A percentile compares a stretch with the other conserved stretches of the same genome.
Evolutionary conservation across 78 protist genomes (phyloP).

Genomic region (Emiliania huxleyi): DNA sequence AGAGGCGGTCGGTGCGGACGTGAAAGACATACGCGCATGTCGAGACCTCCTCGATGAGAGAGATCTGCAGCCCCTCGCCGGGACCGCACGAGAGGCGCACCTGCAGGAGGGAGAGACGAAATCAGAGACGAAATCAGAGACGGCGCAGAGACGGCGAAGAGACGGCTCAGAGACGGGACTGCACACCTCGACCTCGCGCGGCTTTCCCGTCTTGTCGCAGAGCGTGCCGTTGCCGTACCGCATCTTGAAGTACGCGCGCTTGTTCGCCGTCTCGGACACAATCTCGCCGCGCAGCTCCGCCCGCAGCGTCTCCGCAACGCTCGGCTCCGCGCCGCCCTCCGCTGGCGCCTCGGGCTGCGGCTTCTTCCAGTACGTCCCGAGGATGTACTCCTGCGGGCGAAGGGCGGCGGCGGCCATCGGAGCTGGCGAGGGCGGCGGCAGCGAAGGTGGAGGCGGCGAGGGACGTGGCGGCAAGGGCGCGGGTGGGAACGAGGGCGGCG

Average conservation of each 20-base stretch:
- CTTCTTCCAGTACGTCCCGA: not conserved
- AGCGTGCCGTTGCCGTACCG: not conserved
- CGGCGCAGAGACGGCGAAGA: no score
- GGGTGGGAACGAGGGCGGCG: no score
- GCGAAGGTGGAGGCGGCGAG: no score
- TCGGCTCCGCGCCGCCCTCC: not conserved
- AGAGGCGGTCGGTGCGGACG: not conserved
- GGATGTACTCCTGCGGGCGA: not conserved
- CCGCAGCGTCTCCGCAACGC: not conserved
- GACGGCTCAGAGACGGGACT: no score
- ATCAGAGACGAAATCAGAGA: no score
- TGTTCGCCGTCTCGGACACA: not conserved
- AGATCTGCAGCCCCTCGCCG: not conserved
- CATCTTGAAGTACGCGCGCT: not conserved
- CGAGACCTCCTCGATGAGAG: not conserved
- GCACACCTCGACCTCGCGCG: not conserved
- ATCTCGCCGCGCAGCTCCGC: not conserved
- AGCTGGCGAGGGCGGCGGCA: no score
- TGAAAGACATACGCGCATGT: not conserved
- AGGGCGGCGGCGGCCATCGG: no score
- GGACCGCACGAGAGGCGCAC: not conserved
- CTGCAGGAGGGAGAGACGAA: no score
- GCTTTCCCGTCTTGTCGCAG: not conserved
- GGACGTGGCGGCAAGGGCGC: no score
- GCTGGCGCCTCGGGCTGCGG: not conserved